Conservation (phyloP, 257 asterid genomes). For the Salvia rosmarinus region DNA sequence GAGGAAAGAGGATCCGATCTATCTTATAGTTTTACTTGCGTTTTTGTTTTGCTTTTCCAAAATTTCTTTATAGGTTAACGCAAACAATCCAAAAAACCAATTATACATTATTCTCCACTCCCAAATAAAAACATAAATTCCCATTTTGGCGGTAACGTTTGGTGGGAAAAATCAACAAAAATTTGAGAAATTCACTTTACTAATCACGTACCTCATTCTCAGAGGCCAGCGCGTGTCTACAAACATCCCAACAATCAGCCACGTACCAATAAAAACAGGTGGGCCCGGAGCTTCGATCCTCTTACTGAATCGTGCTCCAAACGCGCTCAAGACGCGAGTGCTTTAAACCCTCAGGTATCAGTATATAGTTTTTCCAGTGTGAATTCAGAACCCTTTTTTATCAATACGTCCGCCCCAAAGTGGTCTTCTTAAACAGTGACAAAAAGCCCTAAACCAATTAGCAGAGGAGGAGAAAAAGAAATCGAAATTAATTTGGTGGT, state of each 20-base stretch:
- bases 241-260: constrained; percentile 22
- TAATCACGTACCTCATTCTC: constrained; percentile 31
- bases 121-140: constrained; percentile 33
- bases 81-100: no score
- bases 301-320: constrained; percentile 6
- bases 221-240: constrained; percentile 28
- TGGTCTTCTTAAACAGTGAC: constrained; percentile 30
- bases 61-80: no score
- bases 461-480: constrained; percentile 20
- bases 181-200: constrained; percentile 21
- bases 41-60: no score
- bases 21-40: no score
- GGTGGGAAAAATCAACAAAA: constrained; percentile 58
- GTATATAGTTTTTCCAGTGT: constrained; percentile 34
- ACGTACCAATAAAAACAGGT: constrained; percentile 29
- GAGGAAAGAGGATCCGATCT: no score
- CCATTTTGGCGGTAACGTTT: constrained; percentile 77
- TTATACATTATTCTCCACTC: not conserved
- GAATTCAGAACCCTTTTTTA: constrained; percentile 42
- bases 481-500: constrained; percentile 3
- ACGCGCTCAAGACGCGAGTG: constrained; percentile 46
- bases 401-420: constrained; percentile 63
- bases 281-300: not conserved
- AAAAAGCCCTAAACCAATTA: constrained; percentile 44
- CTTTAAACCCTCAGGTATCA: not conserved